These are phyloP conservation scores for Ogataea nitratoaversa DNA, from an alignment of 805 yeast species.

Conservation along the genomic window DNA sequence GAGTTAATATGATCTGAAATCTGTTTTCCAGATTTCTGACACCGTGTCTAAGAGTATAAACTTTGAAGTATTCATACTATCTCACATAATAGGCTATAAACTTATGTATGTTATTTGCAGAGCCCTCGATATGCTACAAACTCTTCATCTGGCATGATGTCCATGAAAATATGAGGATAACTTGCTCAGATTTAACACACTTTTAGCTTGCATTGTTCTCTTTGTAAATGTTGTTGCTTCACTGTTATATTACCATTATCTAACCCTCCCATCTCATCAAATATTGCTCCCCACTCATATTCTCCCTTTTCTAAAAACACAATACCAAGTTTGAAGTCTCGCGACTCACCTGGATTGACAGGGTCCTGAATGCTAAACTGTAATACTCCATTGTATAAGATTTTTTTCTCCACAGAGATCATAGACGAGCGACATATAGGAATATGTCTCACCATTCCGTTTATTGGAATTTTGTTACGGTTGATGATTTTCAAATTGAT, in stretches of 20 bases:
- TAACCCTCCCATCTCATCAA: constrained; percentile 40
- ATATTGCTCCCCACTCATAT: constrained; percentile 72
- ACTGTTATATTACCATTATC: constrained; percentile 19
- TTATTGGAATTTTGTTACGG: constrained; percentile 35
- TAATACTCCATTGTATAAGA: constrained; percentile 69
- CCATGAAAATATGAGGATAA: no score
- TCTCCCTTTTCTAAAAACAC: constrained; percentile 72
- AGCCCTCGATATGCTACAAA: no score
- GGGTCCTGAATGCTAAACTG: constrained; percentile 48
- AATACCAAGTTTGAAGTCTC: constrained; percentile 47
- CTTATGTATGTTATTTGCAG: no score
- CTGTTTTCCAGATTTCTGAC: no score
- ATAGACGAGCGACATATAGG: constrained; percentile 36
- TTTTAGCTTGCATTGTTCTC: constrained; percentile 33
- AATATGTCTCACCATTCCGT: constrained; percentile 59
- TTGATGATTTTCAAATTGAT: constrained; percentile 49
- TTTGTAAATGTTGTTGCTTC: constrained; percentile 34
- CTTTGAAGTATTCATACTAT: no score
- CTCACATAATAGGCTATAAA: no score
- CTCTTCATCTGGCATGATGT: no score
- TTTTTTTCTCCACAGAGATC: constrained; percentile 44
- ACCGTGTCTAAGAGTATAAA: no score
- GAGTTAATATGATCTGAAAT: no score
- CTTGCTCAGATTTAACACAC: no score
- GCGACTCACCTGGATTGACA: constrained; percentile 39